Conservation (phyloP, 2,329 filamentous ascomycete species). For the Claviceps sp. region DNA sequence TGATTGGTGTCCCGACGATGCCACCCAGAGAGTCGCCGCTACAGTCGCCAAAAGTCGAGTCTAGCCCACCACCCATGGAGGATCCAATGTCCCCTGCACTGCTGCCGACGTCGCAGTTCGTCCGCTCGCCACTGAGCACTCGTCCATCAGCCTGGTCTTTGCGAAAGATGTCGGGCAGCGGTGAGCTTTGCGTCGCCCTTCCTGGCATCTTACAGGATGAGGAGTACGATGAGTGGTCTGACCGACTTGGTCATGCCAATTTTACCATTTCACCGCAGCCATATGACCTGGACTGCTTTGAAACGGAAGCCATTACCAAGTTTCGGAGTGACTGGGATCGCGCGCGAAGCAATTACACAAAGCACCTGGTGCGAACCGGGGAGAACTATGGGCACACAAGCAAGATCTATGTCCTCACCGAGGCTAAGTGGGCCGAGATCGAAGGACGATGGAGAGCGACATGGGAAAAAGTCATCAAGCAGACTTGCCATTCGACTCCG, state of each 20-base stretch:
- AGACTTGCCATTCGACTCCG: slow-evolving; percentile 23
- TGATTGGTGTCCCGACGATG: slow-evolving; percentile 44
- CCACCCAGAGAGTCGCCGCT: slow-evolving; percentile 63
- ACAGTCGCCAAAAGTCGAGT: slow-evolving; percentile 54
- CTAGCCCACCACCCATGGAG: slow-evolving; percentile 2
- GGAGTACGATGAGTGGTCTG: slow-evolving; percentile 69
- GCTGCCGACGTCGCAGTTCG: slow-evolving; percentile 33
- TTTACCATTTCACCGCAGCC: slow-evolving; percentile 78
- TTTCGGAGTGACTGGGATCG: slow-evolving; percentile 70
- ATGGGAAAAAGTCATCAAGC: slow-evolving; percentile 50
- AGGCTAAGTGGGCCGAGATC: slow-evolving; percentile 77
- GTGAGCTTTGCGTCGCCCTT: slow-evolving; percentile 40
- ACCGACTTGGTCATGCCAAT: slow-evolving; percentile 80
- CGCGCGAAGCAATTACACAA: slow-evolving; percentile 75
- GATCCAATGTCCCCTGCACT: slow-evolving; percentile 4
- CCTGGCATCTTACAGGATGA: slow-evolving; percentile 54
- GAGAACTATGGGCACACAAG: slow-evolving; percentile 87
- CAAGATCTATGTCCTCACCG: slow-evolving; percentile 73
- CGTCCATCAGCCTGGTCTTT: slow-evolving; percentile 71
- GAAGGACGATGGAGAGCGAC: slow-evolving; percentile 60
- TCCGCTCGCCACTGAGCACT: slow-evolving; percentile 55
- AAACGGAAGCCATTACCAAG: slow-evolving; percentile 42
- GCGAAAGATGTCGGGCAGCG: slow-evolving; percentile 46
- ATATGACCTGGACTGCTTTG: slow-evolving; percentile 53
- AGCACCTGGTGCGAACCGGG: slow-evolving; percentile 73